phyloP scores from a whole-genome alignment of 129 eudicot species.

The Centaurea solstitialis region DNA sequence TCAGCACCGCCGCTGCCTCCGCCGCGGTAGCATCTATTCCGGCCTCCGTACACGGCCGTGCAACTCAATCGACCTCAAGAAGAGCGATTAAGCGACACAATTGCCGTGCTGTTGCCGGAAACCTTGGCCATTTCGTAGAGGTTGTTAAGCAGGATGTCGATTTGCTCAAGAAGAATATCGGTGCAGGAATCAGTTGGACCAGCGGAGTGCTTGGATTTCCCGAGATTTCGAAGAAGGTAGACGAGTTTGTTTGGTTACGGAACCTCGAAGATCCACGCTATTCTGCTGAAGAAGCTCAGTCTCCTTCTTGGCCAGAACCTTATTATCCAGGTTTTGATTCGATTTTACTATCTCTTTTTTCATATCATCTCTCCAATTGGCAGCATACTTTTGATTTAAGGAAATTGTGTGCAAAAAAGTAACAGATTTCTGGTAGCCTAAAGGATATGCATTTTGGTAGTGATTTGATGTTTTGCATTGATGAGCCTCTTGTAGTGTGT shows the following conservation, averaged over 20 bases:
- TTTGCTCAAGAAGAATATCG: constrained; percentile 50
- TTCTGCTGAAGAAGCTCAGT: constrained; percentile 14
- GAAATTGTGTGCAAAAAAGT: neutral
- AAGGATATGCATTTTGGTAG: neutral
- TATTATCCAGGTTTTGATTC: constrained; percentile 67
- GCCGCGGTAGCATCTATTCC: constrained; percentile 39
- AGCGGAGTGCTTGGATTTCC: constrained; percentile 59
- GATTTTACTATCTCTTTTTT: neutral
- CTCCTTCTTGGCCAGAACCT: constrained; percentile 85
- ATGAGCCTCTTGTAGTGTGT: neutral
- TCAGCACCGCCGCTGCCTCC: constrained; percentile 29
- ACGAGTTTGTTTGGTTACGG: constrained; percentile 80
- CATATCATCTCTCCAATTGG: neutral
- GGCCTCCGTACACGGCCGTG: constrained; percentile 37
- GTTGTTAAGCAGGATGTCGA: constrained; percentile 69
- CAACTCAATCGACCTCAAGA: constrained; percentile 29
- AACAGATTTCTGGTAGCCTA: neutral
- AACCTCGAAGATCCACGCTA: constrained; percentile 58
- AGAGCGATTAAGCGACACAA: constrained; percentile 17
- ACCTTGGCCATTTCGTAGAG: constrained; percentile 49
- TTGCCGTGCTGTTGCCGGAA: constrained; percentile 41
- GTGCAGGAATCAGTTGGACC: constrained; percentile 66
- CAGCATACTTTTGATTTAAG: neutral
- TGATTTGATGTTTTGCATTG: neutral
- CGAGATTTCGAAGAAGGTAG: constrained; percentile 60